Conservation (phyloP, 306 rosid species). For the Abrus pulchellus region DNA sequence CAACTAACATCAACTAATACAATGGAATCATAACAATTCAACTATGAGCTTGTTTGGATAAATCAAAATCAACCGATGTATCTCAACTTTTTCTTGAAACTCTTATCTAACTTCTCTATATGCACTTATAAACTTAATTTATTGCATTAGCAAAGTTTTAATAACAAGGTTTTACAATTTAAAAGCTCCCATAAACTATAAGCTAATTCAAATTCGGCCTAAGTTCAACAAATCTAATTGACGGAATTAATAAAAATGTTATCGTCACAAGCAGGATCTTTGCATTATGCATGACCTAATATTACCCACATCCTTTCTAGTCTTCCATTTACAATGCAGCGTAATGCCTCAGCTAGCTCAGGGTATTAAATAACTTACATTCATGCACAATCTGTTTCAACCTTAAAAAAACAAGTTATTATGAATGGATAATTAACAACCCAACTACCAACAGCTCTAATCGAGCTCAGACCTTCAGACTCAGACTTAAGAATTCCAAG, state of each 20-base stretch:
- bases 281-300: background rate
- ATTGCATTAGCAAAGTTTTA: background rate
- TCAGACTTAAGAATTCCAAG: conserved; percentile 16
- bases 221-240: background rate
- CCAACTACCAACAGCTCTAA: conserved; percentile 18
- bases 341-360: conserved; percentile 7
- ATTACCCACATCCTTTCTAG: conserved; percentile 8
- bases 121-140: background rate
- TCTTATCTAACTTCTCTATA: background rate
- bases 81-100: background rate
- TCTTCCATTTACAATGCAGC: conserved; percentile 3
- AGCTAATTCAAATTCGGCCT: no score
- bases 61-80: background rate
- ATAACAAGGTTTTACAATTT: background rate
- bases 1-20: conserved; percentile 3
- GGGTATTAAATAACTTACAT: conserved; percentile 14
- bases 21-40: background rate
- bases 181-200: no score
- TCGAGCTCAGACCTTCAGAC: conserved; percentile 12
- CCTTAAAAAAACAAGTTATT: background rate
- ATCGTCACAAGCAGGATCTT: background rate
- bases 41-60: background rate
- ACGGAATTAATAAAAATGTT: background rate
- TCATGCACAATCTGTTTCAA: conserved; percentile 3
- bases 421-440: background rate